Conservation (phyloP, 2,329 filamentous ascomycete species). For the Alternaria sp. region DNA sequence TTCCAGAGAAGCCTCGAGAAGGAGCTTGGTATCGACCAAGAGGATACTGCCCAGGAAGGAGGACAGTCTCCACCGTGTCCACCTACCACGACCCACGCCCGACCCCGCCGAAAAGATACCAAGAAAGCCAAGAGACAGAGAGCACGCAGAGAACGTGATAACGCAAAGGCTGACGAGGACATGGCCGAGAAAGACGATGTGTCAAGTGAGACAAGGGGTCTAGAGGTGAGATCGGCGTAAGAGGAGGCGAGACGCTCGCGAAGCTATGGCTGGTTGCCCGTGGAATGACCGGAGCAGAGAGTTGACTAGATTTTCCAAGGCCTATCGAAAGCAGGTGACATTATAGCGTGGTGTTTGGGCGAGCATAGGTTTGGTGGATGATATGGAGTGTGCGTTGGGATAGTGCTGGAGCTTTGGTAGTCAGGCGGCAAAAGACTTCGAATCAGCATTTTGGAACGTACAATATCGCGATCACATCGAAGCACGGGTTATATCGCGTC, state of each 20-base stretch:
- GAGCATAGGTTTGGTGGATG: background rate
- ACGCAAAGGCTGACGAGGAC: rapidly evolving
- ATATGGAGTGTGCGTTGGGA: background rate
- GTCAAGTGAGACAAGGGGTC: background rate
- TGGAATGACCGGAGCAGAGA: background rate
- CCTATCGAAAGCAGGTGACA: background rate
- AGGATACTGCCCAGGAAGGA: background rate
- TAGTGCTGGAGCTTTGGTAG: background rate
- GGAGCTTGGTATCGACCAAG: background rate
- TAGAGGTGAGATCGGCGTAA: background rate
- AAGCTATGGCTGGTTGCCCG: background rate
- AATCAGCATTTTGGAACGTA: background rate
- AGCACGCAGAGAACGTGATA: background rate
- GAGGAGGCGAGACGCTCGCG: background rate
- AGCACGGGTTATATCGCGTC: background rate
- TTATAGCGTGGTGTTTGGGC: too few species aligned
- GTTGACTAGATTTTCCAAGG: background rate
- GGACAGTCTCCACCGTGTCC: background rate
- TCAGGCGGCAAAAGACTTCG: background rate
- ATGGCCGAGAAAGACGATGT: background rate
- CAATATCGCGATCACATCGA: background rate
- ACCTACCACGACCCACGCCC: background rate
- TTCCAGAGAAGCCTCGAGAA: background rate
- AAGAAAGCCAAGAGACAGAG: background rate
- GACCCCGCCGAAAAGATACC: background rate